Percentiles rank a stretch among this genome's conserved stretches.
Evolutionary conservation across 768 basidiomycete genomes (phyloP).

Genomic region (Cystoderma amianthinum): DNA sequence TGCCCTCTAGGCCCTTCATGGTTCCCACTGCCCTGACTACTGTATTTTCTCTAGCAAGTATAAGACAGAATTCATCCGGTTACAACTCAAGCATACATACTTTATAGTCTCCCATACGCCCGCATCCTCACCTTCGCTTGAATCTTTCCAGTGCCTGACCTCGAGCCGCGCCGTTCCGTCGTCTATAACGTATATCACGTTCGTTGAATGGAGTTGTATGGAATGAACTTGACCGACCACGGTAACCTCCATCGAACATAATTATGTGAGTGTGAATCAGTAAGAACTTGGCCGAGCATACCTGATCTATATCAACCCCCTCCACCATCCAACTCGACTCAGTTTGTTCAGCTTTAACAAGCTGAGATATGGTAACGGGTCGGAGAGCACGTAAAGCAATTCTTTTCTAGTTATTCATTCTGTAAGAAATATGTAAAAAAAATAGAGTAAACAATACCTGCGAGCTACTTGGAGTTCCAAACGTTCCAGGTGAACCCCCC

Average conservation of each 20-base stretch:
- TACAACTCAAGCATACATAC: slow-evolving; percentile 16
- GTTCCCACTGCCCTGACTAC: slow-evolving; percentile 79
- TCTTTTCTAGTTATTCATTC: not conserved
- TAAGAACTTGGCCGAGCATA: slow-evolving; percentile 26
- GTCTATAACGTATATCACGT: slow-evolving; percentile 35
- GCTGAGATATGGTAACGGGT: slow-evolving; percentile 31
- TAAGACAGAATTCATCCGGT: slow-evolving; percentile 1
- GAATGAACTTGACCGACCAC: slow-evolving; percentile 69
- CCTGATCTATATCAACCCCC: slow-evolving; percentile 75
- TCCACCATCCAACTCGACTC: slow-evolving; percentile 86
- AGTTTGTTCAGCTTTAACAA: slow-evolving; percentile 69
- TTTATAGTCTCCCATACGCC: slow-evolving; percentile 40
- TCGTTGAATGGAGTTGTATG: slow-evolving; percentile 71
- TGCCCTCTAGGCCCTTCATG: slow-evolving; percentile 76
- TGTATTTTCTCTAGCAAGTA: slow-evolving; percentile 47
- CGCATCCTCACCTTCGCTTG: slow-evolving; percentile 47
- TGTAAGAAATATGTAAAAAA: not conserved
- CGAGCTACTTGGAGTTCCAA: not conserved
- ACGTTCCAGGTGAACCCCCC: not conserved
- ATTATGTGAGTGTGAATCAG: no score
- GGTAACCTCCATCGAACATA: slow-evolving; percentile 60
- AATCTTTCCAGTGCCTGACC: slow-evolving; percentile 78
- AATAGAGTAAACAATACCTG: not conserved
- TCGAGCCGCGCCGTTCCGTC: slow-evolving; percentile 37
- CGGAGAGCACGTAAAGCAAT: slow-evolving; percentile 1